Conservation (phyloP, 768 basidiomycete species). For the Mycena albidolilacea region DNA sequence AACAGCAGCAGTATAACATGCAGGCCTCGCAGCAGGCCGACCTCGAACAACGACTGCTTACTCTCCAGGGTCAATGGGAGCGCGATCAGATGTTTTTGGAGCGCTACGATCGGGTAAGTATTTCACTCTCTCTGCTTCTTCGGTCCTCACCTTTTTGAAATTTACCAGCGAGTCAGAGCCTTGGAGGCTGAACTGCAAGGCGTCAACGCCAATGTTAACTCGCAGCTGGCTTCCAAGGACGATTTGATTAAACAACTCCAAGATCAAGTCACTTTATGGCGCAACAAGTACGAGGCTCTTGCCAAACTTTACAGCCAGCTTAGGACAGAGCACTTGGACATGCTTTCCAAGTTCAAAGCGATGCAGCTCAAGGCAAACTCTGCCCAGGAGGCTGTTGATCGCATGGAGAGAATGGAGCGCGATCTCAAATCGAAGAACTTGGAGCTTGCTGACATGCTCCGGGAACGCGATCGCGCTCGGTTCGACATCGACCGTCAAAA, state of each 20-base stretch:
- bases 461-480: slow-evolving; percentile 95
- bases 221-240: slow-evolving; percentile 93
- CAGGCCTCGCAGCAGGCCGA: slow-evolving; percentile 82
- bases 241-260: slow-evolving; percentile 96
- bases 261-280: slow-evolving; percentile 96
- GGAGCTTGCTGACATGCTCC: slow-evolving; percentile 98
- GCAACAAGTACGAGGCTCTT: slow-evolving; percentile 98
- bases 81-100: slow-evolving; percentile 97
- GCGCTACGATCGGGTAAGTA: slow-evolving; percentile 93
- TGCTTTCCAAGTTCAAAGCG: slow-evolving; percentile 97
- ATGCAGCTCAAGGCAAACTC: slow-evolving; percentile 98
- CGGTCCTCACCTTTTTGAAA: slow-evolving; percentile 17
- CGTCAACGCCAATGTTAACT: slow-evolving; percentile 81
- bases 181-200: slow-evolving; percentile 90
- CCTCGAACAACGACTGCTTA: slow-evolving; percentile 91
- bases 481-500: slow-evolving; percentile 97
- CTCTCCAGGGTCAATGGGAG: slow-evolving; percentile 97
- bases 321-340: slow-evolving; percentile 96
- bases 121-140: background rate
- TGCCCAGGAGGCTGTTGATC: slow-evolving; percentile 97
- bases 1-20: slow-evolving; percentile 86
- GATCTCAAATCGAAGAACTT: slow-evolving; percentile 99
- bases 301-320: slow-evolving; percentile 99
- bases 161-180: slow-evolving; percentile 90
- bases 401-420: slow-evolving; percentile 99